Percentiles rank a stretch among this genome's conserved stretches.
phyloP scores from a whole-genome alignment of 768 basidiomycete species.

The Tricholoma sp. region DNA sequence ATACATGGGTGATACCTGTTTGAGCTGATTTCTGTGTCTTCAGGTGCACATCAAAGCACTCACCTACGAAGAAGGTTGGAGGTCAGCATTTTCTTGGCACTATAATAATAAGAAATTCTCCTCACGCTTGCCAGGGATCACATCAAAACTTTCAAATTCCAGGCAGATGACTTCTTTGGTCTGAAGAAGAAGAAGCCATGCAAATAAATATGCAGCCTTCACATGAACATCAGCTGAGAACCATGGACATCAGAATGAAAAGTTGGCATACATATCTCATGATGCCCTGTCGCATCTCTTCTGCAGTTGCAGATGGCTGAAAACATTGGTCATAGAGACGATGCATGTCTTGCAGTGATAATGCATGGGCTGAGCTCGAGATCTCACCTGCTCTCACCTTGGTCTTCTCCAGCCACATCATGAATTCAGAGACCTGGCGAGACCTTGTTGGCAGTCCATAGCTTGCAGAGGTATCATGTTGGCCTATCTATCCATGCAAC shows the following conservation, averaged over 20 bases:
- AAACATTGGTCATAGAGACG: constrained; percentile 12
- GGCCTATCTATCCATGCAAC: too few species aligned
- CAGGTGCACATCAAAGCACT: too few species aligned
- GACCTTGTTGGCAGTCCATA: too few species aligned
- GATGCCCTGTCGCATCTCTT: not conserved
- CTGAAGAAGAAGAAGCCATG: constrained; percentile 14
- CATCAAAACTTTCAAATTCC: constrained; percentile 13
- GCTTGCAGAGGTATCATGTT: not conserved
- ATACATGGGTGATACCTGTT: too few species aligned
- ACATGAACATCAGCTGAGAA: not conserved
- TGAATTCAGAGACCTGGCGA: constrained; percentile 15
- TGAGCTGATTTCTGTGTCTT: too few species aligned
- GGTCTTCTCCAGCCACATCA: constrained; percentile 2
- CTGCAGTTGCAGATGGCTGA: not conserved
- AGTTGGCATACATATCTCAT: not conserved
- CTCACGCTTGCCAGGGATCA: constrained; percentile 5
- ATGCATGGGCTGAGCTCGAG: constrained; percentile 16
- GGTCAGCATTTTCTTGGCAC: not conserved
- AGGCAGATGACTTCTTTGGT: constrained; percentile 14
- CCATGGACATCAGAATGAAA: too few species aligned
- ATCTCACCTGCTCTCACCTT: constrained; percentile 4
- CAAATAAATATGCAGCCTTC: constrained; percentile 14
- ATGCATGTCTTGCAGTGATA: constrained; percentile 15
- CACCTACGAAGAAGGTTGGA: not conserved
- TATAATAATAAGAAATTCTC: too few species aligned